Conservation (phyloP, 2,329 filamentous ascomycete genomes). For the Myrmaecium sp. region DNA sequence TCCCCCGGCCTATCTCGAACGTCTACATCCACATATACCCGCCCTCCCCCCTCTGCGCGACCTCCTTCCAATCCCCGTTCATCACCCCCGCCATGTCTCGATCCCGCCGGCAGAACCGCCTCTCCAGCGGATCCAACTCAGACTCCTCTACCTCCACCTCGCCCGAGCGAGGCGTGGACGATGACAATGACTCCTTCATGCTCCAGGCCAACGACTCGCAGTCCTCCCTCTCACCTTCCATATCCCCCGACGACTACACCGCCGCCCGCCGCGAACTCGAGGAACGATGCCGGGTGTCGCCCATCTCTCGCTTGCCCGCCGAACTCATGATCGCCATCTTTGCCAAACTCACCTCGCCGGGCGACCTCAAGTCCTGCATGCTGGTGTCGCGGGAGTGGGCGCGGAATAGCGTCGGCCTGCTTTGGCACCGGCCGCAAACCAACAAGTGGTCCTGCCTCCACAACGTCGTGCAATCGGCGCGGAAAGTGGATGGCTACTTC, state of each 20-base stretch:
- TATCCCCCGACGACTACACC: slow-evolving; percentile 61
- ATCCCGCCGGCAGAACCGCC: slow-evolving; percentile 15
- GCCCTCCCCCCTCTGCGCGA: slow-evolving; percentile 2
- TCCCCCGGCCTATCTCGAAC: no score
- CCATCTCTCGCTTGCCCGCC: slow-evolving; percentile 72
- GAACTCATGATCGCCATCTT: slow-evolving; percentile 93
- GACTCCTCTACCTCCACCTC: slow-evolving; percentile 54
- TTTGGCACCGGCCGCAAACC: slow-evolving; percentile 91
- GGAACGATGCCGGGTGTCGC: slow-evolving; percentile 52
- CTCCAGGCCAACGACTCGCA: slow-evolving; percentile 73
- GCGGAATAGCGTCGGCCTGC: slow-evolving; percentile 72
- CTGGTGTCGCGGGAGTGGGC: slow-evolving; percentile 91
- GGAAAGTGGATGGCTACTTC: slow-evolving; percentile 60
- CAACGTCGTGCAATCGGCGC: slow-evolving; percentile 64
- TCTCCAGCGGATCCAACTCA: slow-evolving; percentile 19
- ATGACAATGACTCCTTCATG: slow-evolving; percentile 87
- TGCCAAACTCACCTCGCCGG: slow-evolving; percentile 57
- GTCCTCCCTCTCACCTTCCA: slow-evolving; percentile 72
- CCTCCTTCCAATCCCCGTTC: slow-evolving; percentile 1
- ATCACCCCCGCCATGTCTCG: slow-evolving; percentile 12
- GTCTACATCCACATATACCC: no score
- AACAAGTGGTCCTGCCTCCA: slow-evolving; percentile 70
- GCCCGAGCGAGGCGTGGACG: slow-evolving; percentile 59
- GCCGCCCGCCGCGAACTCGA: slow-evolving; percentile 36
- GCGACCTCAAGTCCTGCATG: slow-evolving; percentile 76